These are phyloP conservation scores for Penicillium olsonii DNA, from an alignment of 2,329 filamentous ascomycete species.

Conservation along the genomic window DNA sequence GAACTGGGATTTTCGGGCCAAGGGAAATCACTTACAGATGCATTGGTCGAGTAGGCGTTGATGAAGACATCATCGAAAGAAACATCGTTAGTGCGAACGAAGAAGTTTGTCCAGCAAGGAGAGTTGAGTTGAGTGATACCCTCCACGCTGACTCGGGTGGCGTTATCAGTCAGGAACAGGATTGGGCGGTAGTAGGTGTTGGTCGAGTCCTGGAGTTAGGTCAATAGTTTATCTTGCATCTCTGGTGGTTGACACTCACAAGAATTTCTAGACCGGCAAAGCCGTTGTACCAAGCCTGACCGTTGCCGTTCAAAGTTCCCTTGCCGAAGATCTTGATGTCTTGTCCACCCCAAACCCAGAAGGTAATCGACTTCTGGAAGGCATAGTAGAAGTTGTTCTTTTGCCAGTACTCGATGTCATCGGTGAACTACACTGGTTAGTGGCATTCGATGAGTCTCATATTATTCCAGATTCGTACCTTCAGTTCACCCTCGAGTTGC, in stretches of 20 bases:
- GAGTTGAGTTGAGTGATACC: slow-evolving; percentile 63
- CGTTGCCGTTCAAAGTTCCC: slow-evolving; percentile 60
- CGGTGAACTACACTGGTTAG: slow-evolving; percentile 42
- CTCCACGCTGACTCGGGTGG: slow-evolving; percentile 58
- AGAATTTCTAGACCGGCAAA: slow-evolving; percentile 46
- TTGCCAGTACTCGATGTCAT: slow-evolving; percentile 53
- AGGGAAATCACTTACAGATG: slow-evolving; percentile 28
- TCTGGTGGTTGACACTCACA: slow-evolving; percentile 14
- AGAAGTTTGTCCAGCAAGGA: slow-evolving; percentile 65
- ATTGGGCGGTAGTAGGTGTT: slow-evolving; percentile 62
- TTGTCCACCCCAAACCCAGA: slow-evolving; percentile 65
- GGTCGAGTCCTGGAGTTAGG: slow-evolving; percentile 42
- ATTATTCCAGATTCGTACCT: slow-evolving; percentile 29
- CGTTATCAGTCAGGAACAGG: slow-evolving; percentile 63
- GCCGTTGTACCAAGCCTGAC: slow-evolving; percentile 53
- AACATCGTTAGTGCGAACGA: slow-evolving; percentile 59
- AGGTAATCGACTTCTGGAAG: slow-evolving; percentile 60
- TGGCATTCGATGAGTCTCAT: background rate
- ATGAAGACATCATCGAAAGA: slow-evolving; percentile 57
- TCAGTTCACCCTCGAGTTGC: slow-evolving; percentile 59
- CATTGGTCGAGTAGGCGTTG: slow-evolving; percentile 55
- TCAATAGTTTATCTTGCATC: background rate
- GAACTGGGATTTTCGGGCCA: background rate
- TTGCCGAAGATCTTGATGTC: slow-evolving; percentile 62
- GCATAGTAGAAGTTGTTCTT: slow-evolving; percentile 53